Base-by-base conservation (phyloP, 371 early-diverging fungal species). In the Blakeslea trispora region DNA sequence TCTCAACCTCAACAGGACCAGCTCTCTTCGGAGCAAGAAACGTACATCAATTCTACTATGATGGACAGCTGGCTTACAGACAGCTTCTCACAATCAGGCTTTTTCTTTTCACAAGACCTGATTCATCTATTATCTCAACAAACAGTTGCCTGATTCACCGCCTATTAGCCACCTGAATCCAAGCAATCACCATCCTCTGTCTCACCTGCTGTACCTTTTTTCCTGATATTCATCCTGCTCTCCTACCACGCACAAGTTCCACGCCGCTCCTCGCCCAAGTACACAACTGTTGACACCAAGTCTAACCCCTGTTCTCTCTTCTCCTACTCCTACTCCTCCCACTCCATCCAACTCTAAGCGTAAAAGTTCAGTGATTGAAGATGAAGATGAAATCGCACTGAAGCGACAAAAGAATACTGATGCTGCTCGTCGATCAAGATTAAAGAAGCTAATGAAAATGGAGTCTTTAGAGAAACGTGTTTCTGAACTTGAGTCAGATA, bases 321-420 rank as follows among this genome's bases (percentile, higher is more conserved):
- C 22, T 14, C 15, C 46, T 17, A 23, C 17, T 28, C 24, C 28
- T 22, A 22, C n/a, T 14, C 46, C 46, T 45, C 15, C 19, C n/a
- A 18, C 43, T 18, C 23, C 48, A 1, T n/a, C 40, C n/a, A 18
- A 52, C 35, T 28, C 45, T 11, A 59, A 46, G 24, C 51, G 46
- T 15, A 11, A 17, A 15, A 22, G 40, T 0, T 22, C 42, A 17
- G 15, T 2, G 13, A 35, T 7, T 18, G 50, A 45, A 24, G 64
- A 81, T 59, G 64, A 60, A 55, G 86, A 89, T 34, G 89, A 87
- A 64, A 72, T 89, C 37, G 79, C 84, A 6, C 75, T 86, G 35
- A 92, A 92, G 74, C 86, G 92, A 49, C 84, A 85, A 57, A 91
- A 89, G 80, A 95, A 95, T 75, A 95, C 94, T 11, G 94, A 95